A percentile compares a stretch with the other conserved stretches of the same genome.
Conservation (phyloP, 1,284 basidiomycete genomes). For the Austroboletus novae-zelandiae region DNA sequence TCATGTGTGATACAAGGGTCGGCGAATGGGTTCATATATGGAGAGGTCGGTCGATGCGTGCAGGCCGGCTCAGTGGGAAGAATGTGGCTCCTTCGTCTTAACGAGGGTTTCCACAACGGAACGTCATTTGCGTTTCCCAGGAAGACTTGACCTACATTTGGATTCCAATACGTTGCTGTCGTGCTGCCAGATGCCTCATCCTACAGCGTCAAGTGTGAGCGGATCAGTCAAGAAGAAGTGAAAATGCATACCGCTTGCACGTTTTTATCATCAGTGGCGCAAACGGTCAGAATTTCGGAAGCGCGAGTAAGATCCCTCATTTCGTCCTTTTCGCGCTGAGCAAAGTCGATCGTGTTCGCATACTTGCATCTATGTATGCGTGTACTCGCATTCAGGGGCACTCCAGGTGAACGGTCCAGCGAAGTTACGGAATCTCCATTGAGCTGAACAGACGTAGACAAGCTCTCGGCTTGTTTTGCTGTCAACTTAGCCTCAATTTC, state of each 20-base stretch:
- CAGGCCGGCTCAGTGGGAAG: constrained; percentile 2
- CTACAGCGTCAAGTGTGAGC: constrained; percentile 11
- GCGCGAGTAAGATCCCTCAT: constrained; percentile 87
- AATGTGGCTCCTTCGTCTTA: constrained; percentile 11
- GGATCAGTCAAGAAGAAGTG: background rate
- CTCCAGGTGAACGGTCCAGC: background rate
- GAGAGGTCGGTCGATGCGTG: background rate
- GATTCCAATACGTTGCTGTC: constrained; percentile 48
- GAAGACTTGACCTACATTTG: constrained; percentile 61
- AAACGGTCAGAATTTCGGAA: constrained; percentile 67
- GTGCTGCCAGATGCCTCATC: constrained; percentile 34
- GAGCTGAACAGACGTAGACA: background rate
- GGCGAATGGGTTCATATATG: constrained; percentile 15
- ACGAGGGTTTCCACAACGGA: constrained; percentile 40
- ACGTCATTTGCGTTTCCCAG: constrained; percentile 81
- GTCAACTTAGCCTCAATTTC: constrained; percentile 22
- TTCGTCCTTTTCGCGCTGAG: constrained; percentile 81
- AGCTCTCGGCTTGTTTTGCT: constrained; percentile 1
- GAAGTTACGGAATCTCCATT: background rate
- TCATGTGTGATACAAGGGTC: constrained; percentile 10
- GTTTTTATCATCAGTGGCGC: constrained; percentile 14
- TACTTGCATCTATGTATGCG: constrained; percentile 32
- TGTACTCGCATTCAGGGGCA: constrained; percentile 5
- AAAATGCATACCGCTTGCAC: constrained; percentile 15
- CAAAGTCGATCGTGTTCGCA: constrained; percentile 68